Conservation (phyloP, 2,329 filamentous ascomycete genomes). For the Hypoxylon sp. region DNA sequence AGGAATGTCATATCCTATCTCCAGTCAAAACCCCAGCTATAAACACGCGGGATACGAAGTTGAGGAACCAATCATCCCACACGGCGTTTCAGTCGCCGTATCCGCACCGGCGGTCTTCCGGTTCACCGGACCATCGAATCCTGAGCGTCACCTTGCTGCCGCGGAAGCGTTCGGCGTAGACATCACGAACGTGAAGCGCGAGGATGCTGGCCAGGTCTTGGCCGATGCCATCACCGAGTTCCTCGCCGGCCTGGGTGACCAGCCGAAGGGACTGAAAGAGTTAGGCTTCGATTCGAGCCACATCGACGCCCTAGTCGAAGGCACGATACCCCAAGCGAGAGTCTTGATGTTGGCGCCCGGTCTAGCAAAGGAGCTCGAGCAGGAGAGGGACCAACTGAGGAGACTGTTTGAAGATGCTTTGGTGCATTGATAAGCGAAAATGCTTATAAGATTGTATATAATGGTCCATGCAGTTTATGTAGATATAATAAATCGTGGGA, state of each 20-base stretch:
- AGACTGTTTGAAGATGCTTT: conserved; percentile 75
- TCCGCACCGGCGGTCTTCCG: conserved; percentile 94
- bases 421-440: conserved; percentile 53
- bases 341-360: conserved; percentile 94
- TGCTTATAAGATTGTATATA: conserved; percentile 1
- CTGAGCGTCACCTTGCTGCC: conserved; percentile 89
- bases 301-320: conserved; percentile 89
- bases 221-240: conserved; percentile 87
- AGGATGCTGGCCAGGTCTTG: conserved; percentile 90
- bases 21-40: conserved; percentile 93
- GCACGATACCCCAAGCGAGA: conserved; percentile 90
- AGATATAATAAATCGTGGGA: not conserved
- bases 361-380: conserved; percentile 76
- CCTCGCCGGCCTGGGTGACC: conserved; percentile 85
- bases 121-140: conserved; percentile 92
- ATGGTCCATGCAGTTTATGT: not conserved
- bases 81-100: conserved; percentile 95
- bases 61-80: conserved; percentile 84
- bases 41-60: conserved; percentile 90
- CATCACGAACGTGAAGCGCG: conserved; percentile 86
- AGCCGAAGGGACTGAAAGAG: conserved; percentile 86
- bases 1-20: conserved; percentile 98
- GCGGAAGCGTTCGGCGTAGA: conserved; percentile 94
- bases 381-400: conserved; percentile 80
- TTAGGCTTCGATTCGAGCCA: conserved; percentile 84